Percentiles rank a stretch among this genome's conserved stretches.
phyloP scores from a whole-genome alignment of 148 eudicot genomes.

The Rhododendron henanense region DNA sequence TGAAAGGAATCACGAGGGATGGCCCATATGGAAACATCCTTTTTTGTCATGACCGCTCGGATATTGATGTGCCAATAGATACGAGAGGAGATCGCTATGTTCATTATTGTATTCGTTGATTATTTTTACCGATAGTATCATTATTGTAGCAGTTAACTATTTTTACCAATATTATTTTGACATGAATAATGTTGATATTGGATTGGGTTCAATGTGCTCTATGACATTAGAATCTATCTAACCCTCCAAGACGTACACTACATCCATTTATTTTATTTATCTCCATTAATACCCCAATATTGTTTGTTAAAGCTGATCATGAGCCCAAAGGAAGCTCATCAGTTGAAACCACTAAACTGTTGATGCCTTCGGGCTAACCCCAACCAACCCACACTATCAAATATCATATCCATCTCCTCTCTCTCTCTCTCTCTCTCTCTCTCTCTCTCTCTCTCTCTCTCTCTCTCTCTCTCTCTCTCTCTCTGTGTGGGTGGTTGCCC shows the following conservation, averaged over 20 bases:
- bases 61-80: background rate
- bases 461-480: background rate
- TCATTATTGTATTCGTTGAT: background rate
- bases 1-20: too few species aligned
- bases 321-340: background rate
- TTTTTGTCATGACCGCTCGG: background rate
- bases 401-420: background rate
- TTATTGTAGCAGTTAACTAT: background rate
- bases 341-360: constrained; percentile 1
- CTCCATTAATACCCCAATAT: background rate
- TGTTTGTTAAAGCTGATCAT: background rate
- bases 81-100: too few species aligned
- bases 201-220: background rate
- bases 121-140: background rate
- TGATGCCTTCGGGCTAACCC: constrained; percentile 1
- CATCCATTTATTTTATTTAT: background rate
- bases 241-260: background rate
- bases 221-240: constrained; percentile 6
- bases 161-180: too few species aligned
- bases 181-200: background rate
- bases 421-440: background rate
- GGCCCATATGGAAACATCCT: background rate
- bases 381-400: background rate
- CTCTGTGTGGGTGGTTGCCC: background rate
- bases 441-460: background rate